Evolutionary conservation across 805 yeast genomes (phyloP), one percentile per base, ranked within the genome.

Genomic region (Saturnispora saitoi): DNA sequence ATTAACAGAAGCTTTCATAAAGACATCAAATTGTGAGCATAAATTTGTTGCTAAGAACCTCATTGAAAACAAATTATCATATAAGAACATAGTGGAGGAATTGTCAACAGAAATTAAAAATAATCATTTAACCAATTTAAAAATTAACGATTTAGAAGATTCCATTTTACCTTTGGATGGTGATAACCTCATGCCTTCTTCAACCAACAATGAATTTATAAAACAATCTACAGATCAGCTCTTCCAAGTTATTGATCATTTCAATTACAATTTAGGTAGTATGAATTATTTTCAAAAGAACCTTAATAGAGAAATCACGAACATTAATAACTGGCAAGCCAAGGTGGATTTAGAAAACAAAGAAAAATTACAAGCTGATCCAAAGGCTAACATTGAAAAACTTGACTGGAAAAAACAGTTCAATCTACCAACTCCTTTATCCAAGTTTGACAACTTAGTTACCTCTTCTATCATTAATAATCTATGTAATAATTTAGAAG

Each of bases 231-330:
- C 80, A 51, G 90, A 84, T 60, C 75, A 76, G 42, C 71, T 85
- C 55, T 74, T 78, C 61, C 81, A 78, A 52, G 77, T 86, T 45
- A 74, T 86, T 37, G 93, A 86, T 64, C 80, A 83, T 43, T 80
- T 78, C 69, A 82, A 81, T 69, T 81, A 81, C 63, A 89, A 83
- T 62, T 86, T 83, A 63, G 81, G 83, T 56, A 85, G 81, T 67
- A 81, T 83, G 72, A 83, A 84, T 71, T 85, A 82, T 68, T 84
- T 78, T 70, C 93, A 85, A 69, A 80, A 95, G 70, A 82, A 78
- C 58, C 71, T 78, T 51, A 76, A 80, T 43, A 76, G 88, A 62
- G 95, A 86, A 62, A 70, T 74, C 63, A 67, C 79, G 51, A 84
- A 82, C 70, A 74, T 86, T 55, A 71, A 72, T 54, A 86, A 81